Evolutionary conservation across 306 rosid genomes (phyloP).

Genomic region (Dryas drummondii): DNA sequence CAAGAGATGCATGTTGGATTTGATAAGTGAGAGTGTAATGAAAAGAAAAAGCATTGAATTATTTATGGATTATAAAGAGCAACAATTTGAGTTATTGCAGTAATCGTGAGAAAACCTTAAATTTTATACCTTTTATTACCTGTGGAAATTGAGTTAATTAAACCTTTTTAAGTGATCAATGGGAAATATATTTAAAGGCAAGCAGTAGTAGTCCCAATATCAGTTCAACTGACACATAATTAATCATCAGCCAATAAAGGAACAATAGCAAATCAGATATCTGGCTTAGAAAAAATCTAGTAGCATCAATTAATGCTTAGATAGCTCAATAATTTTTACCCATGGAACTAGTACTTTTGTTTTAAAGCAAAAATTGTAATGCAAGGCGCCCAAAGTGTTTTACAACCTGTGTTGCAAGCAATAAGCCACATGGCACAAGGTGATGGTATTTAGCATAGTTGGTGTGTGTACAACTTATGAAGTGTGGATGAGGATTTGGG

Average conservation of each 20-base stretch:
- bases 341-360: neutral
- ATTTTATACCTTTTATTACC: neutral
- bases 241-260: neutral
- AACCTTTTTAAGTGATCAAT: neutral
- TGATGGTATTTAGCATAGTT: neutral
- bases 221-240: neutral
- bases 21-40: neutral
- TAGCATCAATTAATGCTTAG: neutral
- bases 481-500: neutral
- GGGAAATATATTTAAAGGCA: neutral
- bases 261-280: neutral
- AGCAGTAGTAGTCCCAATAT: neutral
- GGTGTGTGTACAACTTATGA: neutral
- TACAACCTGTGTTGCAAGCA: neutral
- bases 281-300: neutral
- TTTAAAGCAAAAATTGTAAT: neutral
- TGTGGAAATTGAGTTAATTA: neutral
- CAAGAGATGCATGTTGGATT: neutral
- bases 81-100: neutral
- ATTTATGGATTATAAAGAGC: neutral
- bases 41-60: neutral
- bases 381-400: neutral
- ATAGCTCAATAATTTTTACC: neutral
- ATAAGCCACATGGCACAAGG: neutral
- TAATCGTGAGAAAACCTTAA: neutral